Conservation (phyloP, 768 basidiomycete species). For the Mycena belliarum region DNA sequence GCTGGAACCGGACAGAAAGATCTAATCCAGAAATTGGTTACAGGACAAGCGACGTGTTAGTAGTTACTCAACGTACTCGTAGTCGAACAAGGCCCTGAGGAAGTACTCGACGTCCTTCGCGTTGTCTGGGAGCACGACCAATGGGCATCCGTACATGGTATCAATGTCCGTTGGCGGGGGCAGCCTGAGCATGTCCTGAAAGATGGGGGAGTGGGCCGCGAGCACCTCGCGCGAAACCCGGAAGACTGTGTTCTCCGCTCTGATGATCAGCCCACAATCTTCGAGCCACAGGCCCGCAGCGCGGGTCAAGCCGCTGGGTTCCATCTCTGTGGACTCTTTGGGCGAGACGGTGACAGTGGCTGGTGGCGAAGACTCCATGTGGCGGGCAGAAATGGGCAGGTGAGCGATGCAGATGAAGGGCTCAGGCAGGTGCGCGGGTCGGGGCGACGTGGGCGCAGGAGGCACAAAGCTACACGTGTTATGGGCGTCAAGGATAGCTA, state of each 20-base stretch:
- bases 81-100: conserved; percentile 3
- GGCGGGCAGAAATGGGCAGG: no score
- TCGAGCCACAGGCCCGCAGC: conserved; percentile 2
- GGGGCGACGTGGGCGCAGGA: no score
- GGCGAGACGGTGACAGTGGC: no score
- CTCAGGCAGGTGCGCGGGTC: no score
- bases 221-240: conserved; percentile 6
- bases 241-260: conserved; percentile 7
- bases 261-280: conserved; percentile 4
- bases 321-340: no score
- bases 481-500: no score
- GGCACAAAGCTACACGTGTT: no score
- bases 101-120: neutral
- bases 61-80: neutral
- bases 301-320: no score
- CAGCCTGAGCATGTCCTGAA: conserved; percentile 7
- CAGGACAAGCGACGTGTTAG: no score
- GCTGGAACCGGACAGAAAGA: conserved; percentile 1
- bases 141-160: conserved; percentile 7
- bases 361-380: no score
- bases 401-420: no score
- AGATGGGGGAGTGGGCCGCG: conserved; percentile 2
- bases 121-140: conserved; percentile 10
- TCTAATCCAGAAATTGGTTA: neutral
- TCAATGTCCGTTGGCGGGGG: conserved; percentile 1